phyloP scores from a whole-genome alignment of 176 grass and related monocot genomes.

The Eleusine coracana region DNA sequence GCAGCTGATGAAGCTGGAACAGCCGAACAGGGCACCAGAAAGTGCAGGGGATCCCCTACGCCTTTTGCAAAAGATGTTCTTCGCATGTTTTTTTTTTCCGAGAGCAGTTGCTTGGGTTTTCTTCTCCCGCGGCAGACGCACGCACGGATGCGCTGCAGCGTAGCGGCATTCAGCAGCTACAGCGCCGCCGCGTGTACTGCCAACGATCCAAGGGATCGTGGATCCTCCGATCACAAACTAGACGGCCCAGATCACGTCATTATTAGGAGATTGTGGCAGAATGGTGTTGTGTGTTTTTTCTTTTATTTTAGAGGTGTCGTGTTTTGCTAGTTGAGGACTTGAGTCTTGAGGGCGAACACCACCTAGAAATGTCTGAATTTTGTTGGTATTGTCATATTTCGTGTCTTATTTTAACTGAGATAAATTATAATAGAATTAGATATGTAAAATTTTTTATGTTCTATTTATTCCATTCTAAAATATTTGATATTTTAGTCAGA shows the following conservation, averaged over 20 bases:
- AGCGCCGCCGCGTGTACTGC: neutral
- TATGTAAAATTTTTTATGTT: no score
- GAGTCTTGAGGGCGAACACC: no score
- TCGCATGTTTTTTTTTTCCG: slow-evolving; percentile 21
- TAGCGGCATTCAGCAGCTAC: slow-evolving; percentile 13
- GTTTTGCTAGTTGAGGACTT: no score
- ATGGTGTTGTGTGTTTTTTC: no score
- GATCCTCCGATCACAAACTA: neutral
- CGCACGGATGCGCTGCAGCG: slow-evolving; percentile 12
- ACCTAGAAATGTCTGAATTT: no score
- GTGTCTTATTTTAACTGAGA: no score
- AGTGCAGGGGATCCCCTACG: slow-evolving; percentile 48
- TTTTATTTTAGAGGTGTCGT: no score
- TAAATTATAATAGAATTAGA: no score
- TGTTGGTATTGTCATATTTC: no score
- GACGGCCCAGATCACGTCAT: slow-evolving; percentile 14
- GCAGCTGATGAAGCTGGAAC: slow-evolving; percentile 41
- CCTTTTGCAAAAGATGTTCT: slow-evolving; percentile 40
- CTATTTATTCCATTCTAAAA: no score
- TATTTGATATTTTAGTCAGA: no score
- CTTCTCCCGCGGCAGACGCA: neutral
- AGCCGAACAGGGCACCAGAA: slow-evolving; percentile 45
- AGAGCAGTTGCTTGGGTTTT: slow-evolving; percentile 1
- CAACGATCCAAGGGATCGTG: neutral
- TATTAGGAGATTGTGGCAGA: no score